These are phyloP conservation scores for Nannizziopsis arthrosporioides DNA, from an alignment of 2,329 filamentous ascomycete genomes.

Conservation along the genomic window DNA sequence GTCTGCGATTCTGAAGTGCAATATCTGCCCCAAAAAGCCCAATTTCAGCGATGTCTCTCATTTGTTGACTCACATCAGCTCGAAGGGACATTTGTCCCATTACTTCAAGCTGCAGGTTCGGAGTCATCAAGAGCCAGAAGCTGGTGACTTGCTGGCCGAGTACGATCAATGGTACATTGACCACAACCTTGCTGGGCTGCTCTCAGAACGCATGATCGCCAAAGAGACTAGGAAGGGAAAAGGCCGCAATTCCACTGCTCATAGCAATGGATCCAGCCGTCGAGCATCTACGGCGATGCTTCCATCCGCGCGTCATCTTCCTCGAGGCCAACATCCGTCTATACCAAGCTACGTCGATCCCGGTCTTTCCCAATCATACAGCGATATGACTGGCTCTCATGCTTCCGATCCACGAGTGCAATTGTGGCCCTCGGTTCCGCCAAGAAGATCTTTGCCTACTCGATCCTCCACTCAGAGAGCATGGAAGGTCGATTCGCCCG, in stretches of 20 bases:
- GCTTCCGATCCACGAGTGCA: conserved; percentile 7
- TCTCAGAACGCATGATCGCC: conserved; percentile 64
- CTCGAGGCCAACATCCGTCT: conserved; percentile 1
- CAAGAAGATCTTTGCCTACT: conserved; percentile 2
- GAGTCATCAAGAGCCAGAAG: conserved; percentile 54
- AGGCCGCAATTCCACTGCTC: conserved; percentile 14
- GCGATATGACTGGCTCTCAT: not conserved
- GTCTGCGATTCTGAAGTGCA: conserved; percentile 61
- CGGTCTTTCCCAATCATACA: conserved; percentile 14
- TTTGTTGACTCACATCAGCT: conserved; percentile 80
- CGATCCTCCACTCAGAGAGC: conserved; percentile 1
- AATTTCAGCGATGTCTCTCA: conserved; percentile 85
- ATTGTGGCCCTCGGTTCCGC: conserved; percentile 6
- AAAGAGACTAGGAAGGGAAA: conserved; percentile 57
- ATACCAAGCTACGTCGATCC: conserved; percentile 15
- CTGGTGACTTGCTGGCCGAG: conserved; percentile 49
- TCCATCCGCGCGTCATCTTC: not conserved
- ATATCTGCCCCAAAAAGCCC: conserved; percentile 67
- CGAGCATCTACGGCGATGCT: conserved; percentile 4
- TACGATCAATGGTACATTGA: conserved; percentile 71
- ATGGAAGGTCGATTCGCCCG: conserved; percentile 12
- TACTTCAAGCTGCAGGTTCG: conserved; percentile 71
- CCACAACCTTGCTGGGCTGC: conserved; percentile 58
- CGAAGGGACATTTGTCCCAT: conserved; percentile 79
- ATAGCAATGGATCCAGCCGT: conserved; percentile 3